A percentile compares a stretch with the other conserved stretches of the same genome.
Evolutionary conservation across 2,329 filamentous ascomycete genomes (phyloP).

Genomic region (Daldinia eschscholtzii): DNA sequence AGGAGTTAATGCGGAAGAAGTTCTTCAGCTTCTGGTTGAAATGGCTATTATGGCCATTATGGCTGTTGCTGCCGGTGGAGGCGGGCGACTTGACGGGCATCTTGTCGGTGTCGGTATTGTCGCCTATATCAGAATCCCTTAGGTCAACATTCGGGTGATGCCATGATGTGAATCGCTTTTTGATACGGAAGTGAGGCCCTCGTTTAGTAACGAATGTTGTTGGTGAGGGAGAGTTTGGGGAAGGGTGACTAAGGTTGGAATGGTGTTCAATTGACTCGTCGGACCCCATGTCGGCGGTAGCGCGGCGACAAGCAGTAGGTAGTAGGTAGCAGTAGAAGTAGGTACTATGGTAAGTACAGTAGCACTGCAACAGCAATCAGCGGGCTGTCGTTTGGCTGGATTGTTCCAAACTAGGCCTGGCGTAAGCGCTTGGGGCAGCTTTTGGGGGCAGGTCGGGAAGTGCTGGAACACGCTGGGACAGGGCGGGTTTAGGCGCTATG

Average conservation of each 20-base stretch:
- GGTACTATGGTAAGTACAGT: not conserved
- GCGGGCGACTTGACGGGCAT: constrained; percentile 69
- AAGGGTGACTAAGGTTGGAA: constrained; percentile 44
- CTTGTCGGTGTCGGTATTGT: constrained; percentile 42
- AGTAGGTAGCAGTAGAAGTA: not conserved
- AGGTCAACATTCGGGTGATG: constrained; percentile 50
- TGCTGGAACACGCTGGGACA: constrained; percentile 15
- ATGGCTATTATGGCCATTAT: constrained; percentile 59
- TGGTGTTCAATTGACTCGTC: constrained; percentile 47
- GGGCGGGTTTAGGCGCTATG: constrained; percentile 22
- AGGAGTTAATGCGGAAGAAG: constrained; percentile 77
- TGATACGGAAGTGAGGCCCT: constrained; percentile 49
- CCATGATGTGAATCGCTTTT: constrained; percentile 54
- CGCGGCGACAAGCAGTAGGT: constrained; percentile 33
- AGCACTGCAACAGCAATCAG: constrained; percentile 3
- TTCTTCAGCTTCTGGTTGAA: constrained; percentile 77
- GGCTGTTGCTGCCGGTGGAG: constrained; percentile 61
- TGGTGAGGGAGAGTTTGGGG: constrained; percentile 46
- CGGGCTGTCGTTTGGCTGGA: constrained; percentile 30
- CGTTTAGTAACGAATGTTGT: constrained; percentile 44
- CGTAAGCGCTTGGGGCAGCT: constrained; percentile 10
- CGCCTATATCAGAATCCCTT: constrained; percentile 38
- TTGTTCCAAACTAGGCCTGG: constrained; percentile 34
- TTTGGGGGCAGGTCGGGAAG: constrained; percentile 7
- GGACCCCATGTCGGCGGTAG: constrained; percentile 44